phyloP scores from a whole-genome alignment of 1,139 yeast genomes.

The Kurtzmaniella quercitrusa region DNA sequence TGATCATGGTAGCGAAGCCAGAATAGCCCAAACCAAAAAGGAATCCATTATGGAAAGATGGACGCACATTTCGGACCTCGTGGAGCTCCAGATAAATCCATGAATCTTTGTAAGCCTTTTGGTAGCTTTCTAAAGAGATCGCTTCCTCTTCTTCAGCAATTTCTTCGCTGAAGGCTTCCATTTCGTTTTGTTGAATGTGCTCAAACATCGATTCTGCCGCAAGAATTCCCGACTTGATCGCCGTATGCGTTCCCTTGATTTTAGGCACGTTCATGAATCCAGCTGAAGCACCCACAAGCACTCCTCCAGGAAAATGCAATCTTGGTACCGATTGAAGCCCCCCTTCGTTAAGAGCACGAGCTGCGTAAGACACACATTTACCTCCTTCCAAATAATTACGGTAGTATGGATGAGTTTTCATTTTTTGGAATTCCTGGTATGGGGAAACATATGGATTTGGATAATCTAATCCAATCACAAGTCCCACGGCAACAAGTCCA shows the following conservation, averaged over 20 bases:
- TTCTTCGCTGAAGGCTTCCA: conserved; percentile 50
- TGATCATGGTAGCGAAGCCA: conserved; percentile 75
- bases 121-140: conserved; percentile 57
- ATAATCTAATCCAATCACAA: conserved; percentile 90
- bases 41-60: conserved; percentile 77
- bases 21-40: conserved; percentile 80
- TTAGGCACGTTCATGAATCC: conserved; percentile 97
- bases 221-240: conserved; percentile 89
- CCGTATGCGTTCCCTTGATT: conserved; percentile 97
- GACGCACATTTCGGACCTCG: conserved; percentile 84
- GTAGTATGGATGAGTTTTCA: conserved; percentile 90
- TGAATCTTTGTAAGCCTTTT: conserved; percentile 60
- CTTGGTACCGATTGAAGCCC: conserved; percentile 90
- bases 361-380: conserved; percentile 88
- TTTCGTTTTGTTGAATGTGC: conserved; percentile 34
- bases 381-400: conserved; percentile 78
- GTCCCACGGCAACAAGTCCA: conserved; percentile 81
- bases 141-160: conserved; percentile 26
- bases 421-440: conserved; percentile 88
- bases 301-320: conserved; percentile 91
- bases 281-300: conserved; percentile 90
- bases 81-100: conserved; percentile 85
- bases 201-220: conserved; percentile 85
- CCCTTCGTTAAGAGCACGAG: conserved; percentile 94
- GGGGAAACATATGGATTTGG: conserved; percentile 93